These are phyloP conservation scores for Podila horticola DNA, from an alignment of 192 early-diverging fungal genomes.

Conservation along the genomic window DNA sequence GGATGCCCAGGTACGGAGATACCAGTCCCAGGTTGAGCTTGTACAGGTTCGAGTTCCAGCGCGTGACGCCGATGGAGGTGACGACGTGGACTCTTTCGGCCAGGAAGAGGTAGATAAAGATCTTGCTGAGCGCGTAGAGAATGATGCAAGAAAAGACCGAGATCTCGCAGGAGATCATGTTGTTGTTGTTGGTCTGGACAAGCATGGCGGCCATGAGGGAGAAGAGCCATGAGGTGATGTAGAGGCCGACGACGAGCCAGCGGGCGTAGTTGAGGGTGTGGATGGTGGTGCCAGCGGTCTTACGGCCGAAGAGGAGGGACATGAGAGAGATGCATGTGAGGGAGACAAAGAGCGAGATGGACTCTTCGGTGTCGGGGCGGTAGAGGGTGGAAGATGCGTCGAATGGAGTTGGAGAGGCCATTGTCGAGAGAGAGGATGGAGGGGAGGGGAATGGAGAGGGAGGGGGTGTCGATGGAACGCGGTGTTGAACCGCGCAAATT, in stretches of 20 bases:
- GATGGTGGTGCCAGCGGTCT: conserved; percentile 45
- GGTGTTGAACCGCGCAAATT: background rate
- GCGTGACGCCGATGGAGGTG: conserved; percentile 22
- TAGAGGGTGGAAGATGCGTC: background rate
- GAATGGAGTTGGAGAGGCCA: background rate
- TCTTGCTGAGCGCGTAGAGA: conserved; percentile 52
- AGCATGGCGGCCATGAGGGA: conserved; percentile 53
- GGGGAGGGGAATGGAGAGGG: background rate
- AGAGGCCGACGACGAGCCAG: conserved; percentile 48
- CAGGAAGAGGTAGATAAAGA: conserved; percentile 59
- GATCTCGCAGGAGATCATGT: conserved; percentile 43
- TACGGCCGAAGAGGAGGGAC: conserved; percentile 57
- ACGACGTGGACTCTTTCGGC: conserved; percentile 49
- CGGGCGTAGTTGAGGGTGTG: conserved; percentile 54
- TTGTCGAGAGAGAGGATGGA: background rate
- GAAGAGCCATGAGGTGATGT: conserved; percentile 55
- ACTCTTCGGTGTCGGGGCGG: conserved; percentile 20
- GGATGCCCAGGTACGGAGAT: conserved; percentile 34
- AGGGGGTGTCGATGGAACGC: no score
- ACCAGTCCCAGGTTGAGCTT: conserved; percentile 50
- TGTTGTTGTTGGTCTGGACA: conserved; percentile 59
- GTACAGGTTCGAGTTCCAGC: conserved; percentile 53
- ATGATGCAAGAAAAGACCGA: conserved; percentile 50
- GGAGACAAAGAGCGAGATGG: conserved; percentile 54
- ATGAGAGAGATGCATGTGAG: conserved; percentile 54